A percentile compares a stretch with the other conserved stretches of the same genome.
These are phyloP conservation scores for Gentiana straminea DNA, from an alignment of 257 asterid genomes.

Conservation along the genomic window DNA sequence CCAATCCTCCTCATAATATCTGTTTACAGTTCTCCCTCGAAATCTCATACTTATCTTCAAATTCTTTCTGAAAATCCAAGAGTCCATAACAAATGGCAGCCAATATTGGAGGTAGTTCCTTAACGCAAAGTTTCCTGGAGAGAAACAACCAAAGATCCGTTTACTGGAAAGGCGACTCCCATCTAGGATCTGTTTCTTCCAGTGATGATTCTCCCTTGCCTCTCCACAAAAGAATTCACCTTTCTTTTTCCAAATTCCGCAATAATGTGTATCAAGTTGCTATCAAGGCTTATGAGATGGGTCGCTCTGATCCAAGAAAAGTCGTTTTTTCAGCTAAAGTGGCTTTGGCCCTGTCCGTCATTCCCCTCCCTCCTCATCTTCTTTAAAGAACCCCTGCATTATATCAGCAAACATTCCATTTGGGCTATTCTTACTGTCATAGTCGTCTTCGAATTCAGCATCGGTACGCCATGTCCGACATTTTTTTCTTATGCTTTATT, in stretches of 20 bases:
- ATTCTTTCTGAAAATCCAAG: too few species aligned
- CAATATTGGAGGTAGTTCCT: conserved; percentile 40
- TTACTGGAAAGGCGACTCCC: conserved; percentile 36
- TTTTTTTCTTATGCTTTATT: not conserved
- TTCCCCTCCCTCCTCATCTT: conserved; percentile 41
- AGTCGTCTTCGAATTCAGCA: conserved; percentile 86
- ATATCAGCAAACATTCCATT: conserved; percentile 29
- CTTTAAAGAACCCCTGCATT: conserved; percentile 32
- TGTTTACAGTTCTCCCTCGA: too few species aligned
- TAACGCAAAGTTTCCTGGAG: conserved; percentile 56
- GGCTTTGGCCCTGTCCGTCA: conserved; percentile 34
- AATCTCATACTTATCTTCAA: too few species aligned
- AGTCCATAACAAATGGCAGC: conserved; percentile 54
- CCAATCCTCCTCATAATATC: too few species aligned
- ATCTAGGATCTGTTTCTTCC: conserved; percentile 20
- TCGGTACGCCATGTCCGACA: conserved; percentile 29
- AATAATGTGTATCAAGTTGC: conserved; percentile 5
- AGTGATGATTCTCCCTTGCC: too few species aligned
- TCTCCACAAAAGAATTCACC: conserved; percentile 2
- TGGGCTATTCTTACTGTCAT: conserved; percentile 59
- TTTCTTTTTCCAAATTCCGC: conserved; percentile 2
- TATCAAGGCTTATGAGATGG: conserved; percentile 25
- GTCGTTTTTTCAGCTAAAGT: conserved; percentile 33
- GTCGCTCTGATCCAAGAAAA: conserved; percentile 40
- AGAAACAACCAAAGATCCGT: conserved; percentile 44